A percentile compares a stretch with the other conserved stretches of the same genome.
These are phyloP conservation scores for Pythium brassicae DNA, from an alignment of 352 stramenopile genomes.

Conservation along the genomic window DNA sequence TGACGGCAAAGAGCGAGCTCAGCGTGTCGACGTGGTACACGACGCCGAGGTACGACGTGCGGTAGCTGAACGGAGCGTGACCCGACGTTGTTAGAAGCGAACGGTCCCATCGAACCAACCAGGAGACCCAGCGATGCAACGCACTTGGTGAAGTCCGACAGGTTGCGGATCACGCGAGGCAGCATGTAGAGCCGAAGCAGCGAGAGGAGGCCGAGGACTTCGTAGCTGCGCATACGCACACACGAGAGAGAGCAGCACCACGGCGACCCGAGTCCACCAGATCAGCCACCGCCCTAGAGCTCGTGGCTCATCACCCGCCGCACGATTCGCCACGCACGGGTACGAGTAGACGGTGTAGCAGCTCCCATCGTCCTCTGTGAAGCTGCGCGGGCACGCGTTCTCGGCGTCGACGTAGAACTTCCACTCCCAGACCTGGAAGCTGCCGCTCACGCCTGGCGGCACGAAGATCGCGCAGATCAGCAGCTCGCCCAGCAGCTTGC, in stretches of 20 bases:
- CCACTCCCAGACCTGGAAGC: constrained; percentile 63
- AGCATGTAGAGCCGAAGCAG: constrained; percentile 77
- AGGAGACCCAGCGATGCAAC: not conserved
- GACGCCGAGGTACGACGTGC: constrained; percentile 65
- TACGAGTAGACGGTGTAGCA: constrained; percentile 75
- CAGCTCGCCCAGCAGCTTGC: constrained; percentile 42
- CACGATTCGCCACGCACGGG: constrained; percentile 29
- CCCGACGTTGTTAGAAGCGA: no score
- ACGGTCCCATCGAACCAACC: no score
- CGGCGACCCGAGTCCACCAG: no score
- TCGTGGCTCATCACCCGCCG: not conserved
- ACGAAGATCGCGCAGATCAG: constrained; percentile 46
- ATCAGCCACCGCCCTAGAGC: not conserved
- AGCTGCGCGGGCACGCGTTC: constrained; percentile 29
- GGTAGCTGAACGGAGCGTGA: constrained; percentile 46
- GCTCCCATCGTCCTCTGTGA: constrained; percentile 23
- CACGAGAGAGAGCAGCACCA: not conserved
- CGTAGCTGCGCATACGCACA: constrained; percentile 26
- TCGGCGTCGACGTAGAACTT: constrained; percentile 45
- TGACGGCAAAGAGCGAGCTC: constrained; percentile 76
- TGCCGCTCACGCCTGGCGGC: constrained; percentile 41
- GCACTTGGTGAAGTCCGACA: constrained; percentile 75
- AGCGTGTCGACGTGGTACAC: constrained; percentile 75
- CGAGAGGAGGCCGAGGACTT: constrained; percentile 61
- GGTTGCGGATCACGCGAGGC: constrained; percentile 63